phyloP scores from a whole-genome alignment of 1,139 yeast species.

The Scheffersomyces titani region DNA sequence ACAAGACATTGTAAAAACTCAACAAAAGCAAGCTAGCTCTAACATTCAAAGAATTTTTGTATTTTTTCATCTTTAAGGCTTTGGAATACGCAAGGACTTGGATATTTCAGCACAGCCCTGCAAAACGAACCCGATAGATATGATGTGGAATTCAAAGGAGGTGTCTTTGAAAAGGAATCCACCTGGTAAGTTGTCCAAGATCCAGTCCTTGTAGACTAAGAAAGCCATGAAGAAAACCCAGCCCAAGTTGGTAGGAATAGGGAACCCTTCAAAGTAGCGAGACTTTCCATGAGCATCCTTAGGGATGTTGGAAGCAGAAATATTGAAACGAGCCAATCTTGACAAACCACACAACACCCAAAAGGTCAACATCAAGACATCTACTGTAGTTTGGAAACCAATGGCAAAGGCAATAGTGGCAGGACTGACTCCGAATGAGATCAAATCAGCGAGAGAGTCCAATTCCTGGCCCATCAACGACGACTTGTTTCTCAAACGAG shows the following conservation, averaged over 20 bases:
- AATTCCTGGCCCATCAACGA: conserved; percentile 96
- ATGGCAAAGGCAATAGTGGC: conserved; percentile 90
- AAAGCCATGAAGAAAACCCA: conserved; percentile 74
- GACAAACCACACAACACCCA: conserved; percentile 94
- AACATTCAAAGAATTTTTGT: neutral
- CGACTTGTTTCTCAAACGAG: conserved; percentile 88
- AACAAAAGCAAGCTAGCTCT: neutral
- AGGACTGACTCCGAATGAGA: conserved; percentile 92
- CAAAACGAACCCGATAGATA: conserved; percentile 61
- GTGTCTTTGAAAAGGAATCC: conserved; percentile 59
- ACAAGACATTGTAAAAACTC: neutral
- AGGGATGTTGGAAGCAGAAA: conserved; percentile 89
- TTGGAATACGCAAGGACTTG: conserved; percentile 87
- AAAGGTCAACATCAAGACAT: conserved; percentile 71
- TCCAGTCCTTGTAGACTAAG: conserved; percentile 53
- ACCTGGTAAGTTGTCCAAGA: conserved; percentile 59
- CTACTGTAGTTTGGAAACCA: conserved; percentile 84
- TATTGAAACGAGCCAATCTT: conserved; percentile 91
- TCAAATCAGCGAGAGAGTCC: conserved; percentile 92
- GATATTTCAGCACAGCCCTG: conserved; percentile 94
- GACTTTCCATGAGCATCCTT: conserved; percentile 84
- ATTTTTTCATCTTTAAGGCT: conserved; percentile 48
- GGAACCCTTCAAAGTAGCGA: conserved; percentile 88
- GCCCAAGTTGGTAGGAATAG: conserved; percentile 84
- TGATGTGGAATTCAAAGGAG: conserved; percentile 72